Base-by-base conservation (phyloP, 345 rosid genomes). In the Ceriops zippeliana region DNA sequence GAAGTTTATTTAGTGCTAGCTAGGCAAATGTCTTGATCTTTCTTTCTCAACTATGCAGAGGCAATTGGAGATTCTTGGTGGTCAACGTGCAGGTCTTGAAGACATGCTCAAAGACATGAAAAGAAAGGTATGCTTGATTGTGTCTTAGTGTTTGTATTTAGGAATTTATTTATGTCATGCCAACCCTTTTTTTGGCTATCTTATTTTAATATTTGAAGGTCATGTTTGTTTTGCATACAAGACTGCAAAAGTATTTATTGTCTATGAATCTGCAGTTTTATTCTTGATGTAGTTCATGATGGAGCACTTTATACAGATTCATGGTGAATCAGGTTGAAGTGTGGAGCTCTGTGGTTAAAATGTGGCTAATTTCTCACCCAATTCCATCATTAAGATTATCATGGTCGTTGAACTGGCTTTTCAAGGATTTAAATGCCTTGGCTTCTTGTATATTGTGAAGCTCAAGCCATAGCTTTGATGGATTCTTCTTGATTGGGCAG, bases 31-130 rank as follows among this genome's bases (percentile, higher is more conserved):
- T 56, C 31, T 56, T 26, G 22, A 61, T 38, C 37, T 31, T 32
- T 66, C 62, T 47, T 62, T 26, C 67, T 66, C n/a, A n/a, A 72
- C 63, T 70, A 57, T 73, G 73, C 90, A 95, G 96, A 88, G 98
- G 82, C 98, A 91, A 77, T 75, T 95, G 89, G 99, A 95, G 85
- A 86, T 82, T 72, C 88, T 95, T 62, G 99, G 99, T 76, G 90
- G 98, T 71, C 97, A 91, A 72, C 85, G 98, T 58, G 99, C 99
- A 15, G 96, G 98, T 67, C 99, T 95, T 74, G 99, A 95, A 81
- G 99, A 95, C 78, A 88, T 95, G 97, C 96, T 91, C 52, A 95
- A 85, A 81, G 99, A 95, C 77, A 95, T 95, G 99, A 91, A 91
- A 83, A 88, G 96, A 85, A 95, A 91, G 87, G 99, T 95, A 24